Conservation (phyloP, 306 rosid genomes). For the Malus sieversii region DNA sequence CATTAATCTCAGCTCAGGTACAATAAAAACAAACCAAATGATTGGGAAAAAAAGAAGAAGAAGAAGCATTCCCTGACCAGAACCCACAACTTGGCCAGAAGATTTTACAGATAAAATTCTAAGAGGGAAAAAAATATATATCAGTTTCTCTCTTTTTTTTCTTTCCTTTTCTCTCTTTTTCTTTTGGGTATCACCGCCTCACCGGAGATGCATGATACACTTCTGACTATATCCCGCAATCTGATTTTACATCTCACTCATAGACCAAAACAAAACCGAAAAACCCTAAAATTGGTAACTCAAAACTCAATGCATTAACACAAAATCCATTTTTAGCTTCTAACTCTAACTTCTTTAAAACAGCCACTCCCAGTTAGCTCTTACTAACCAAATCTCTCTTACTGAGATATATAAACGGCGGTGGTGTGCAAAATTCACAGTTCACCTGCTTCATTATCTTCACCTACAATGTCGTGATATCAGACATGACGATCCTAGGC, state of each 20-base stretch:
- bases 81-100: constrained; percentile 47
- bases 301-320: constrained; percentile 76
- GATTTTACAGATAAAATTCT: constrained; percentile 54
- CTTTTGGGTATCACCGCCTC: constrained; percentile 54
- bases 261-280: constrained; percentile 46
- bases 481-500: constrained; percentile 56
- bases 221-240: constrained; percentile 89
- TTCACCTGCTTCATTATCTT: constrained; percentile 74
- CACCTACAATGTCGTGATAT: constrained; percentile 55
- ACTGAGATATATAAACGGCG: constrained; percentile 50
- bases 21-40: constrained; percentile 58
- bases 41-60: constrained; percentile 32
- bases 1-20: constrained; percentile 52
- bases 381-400: constrained; percentile 59
- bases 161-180: background rate
- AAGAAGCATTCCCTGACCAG: constrained; percentile 44
- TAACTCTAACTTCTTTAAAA: constrained; percentile 68
- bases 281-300: constrained; percentile 46
- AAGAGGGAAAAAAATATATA: constrained; percentile 19
- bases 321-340: constrained; percentile 62
- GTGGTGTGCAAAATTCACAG: constrained; percentile 62
- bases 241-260: constrained; percentile 99
- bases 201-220: constrained; percentile 92
- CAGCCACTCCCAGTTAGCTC: constrained; percentile 66
- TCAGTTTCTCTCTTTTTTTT: constrained; percentile 17